phyloP scores from a whole-genome alignment of 805 yeast species.

The Myxozyma neotropica region DNA sequence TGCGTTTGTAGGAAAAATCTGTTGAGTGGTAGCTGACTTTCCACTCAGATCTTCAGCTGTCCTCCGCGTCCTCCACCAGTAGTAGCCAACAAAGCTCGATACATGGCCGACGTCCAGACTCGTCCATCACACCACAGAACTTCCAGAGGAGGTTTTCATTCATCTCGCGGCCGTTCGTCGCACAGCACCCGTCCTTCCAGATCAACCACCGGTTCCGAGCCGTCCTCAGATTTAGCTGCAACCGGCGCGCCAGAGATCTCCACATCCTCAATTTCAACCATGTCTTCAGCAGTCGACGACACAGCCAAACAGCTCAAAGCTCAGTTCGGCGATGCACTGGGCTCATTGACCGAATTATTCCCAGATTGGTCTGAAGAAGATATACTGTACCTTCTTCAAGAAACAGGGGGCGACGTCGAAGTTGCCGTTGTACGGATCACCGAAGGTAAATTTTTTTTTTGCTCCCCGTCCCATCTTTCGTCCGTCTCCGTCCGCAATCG shows the following conservation, averaged over 20 bases:
- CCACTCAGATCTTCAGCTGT: constrained; percentile 1
- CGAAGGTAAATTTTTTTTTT: constrained; percentile 49
- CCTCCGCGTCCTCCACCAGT: constrained; percentile 8
- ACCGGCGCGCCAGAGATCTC: neutral
- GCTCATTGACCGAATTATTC: constrained; percentile 77
- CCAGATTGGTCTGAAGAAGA: constrained; percentile 95
- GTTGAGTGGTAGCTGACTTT: too few relatives aligned
- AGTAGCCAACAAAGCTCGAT: constrained; percentile 5
- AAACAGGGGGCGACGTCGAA: constrained; percentile 71
- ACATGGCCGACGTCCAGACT: constrained; percentile 28
- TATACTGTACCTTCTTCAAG: constrained; percentile 71
- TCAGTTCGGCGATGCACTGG: constrained; percentile 44
- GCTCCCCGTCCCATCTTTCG: neutral
- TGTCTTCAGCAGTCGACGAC: constrained; percentile 35
- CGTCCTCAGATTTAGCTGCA: neutral
- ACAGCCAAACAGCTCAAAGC: constrained; percentile 42
- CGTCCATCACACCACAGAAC: constrained; percentile 22
- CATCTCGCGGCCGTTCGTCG: constrained; percentile 27
- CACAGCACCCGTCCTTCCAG: constrained; percentile 17
- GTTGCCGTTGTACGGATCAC: constrained; percentile 83
- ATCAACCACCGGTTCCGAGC: constrained; percentile 7
- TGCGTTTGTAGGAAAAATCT: too few relatives aligned
- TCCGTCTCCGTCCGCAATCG: neutral
- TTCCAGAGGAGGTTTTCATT: constrained; percentile 34
- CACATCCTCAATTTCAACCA: constrained; percentile 5